Percentiles rank a stretch among this genome's conserved stretches.
Evolutionary conservation across 768 basidiomycete species (phyloP).

Genomic region (Termitomyces sp.): DNA sequence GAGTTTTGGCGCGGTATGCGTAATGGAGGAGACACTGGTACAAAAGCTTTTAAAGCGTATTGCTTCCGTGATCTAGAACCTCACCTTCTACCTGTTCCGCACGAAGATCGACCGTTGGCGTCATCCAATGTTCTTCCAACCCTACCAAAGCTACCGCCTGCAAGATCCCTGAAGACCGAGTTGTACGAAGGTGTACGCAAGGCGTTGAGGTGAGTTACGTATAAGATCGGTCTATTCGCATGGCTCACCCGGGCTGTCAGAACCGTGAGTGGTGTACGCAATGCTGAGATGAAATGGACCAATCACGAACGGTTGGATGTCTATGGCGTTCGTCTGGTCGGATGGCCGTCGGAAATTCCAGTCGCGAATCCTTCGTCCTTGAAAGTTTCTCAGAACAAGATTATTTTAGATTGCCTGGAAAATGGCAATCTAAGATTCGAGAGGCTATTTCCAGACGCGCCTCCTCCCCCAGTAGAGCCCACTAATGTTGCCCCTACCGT

Average conservation of each 20-base stretch:
- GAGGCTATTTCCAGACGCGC: conserved; percentile 14
- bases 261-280: conserved; percentile 49
- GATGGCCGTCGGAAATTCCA: conserved; percentile 59
- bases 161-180: conserved; percentile 43
- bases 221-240: neutral
- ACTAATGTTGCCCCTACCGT: neutral
- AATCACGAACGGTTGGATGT: conserved; percentile 50
- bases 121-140: neutral
- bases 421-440: conserved; percentile 46
- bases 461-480: neutral
- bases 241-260: conserved; percentile 22
- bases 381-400: conserved; percentile 48
- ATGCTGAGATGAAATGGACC: conserved; percentile 75
- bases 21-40: conserved; percentile 53
- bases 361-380: conserved; percentile 57
- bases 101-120: conserved; percentile 4
- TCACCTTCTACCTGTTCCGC: conserved; percentile 3
- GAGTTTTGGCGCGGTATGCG: conserved; percentile 64
- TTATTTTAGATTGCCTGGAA: conserved; percentile 42
- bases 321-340: conserved; percentile 55
- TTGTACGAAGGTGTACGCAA: conserved; percentile 50
- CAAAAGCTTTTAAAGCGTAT: conserved; percentile 46
- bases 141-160: conserved; percentile 20
- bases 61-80: conserved; percentile 27
- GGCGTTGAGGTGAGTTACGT: conserved; percentile 40